Conservation (phyloP, 305 asterid species). For the Solanum hybrid region DNA sequence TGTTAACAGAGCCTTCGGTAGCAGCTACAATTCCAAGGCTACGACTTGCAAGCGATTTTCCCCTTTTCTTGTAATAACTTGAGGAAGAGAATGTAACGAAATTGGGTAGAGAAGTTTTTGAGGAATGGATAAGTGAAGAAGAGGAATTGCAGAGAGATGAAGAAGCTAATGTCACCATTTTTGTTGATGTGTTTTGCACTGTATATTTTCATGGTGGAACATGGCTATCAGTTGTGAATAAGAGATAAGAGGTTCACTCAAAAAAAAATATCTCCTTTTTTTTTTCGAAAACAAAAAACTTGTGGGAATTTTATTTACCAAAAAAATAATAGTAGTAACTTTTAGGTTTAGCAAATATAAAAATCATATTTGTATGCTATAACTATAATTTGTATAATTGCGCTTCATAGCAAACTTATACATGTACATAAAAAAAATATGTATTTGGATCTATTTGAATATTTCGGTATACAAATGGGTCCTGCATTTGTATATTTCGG, state of each 20-base stretch:
- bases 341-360: too few species aligned
- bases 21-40: conserved; percentile 28
- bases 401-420: too few species aligned
- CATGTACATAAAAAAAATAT: too few species aligned
- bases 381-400: too few species aligned
- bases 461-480: too few species aligned
- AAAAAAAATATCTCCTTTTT: neutral
- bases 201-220: neutral
- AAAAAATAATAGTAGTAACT: too few species aligned
- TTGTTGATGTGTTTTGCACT: neutral
- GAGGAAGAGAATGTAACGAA: conserved; percentile 11
- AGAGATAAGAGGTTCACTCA: neutral
- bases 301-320: neutral
- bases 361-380: too few species aligned
- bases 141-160: conserved; percentile 15
- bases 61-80: conserved; percentile 10
- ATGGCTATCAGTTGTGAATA: neutral
- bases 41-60: neutral
- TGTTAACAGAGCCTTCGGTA: conserved; percentile 47
- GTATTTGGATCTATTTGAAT: too few species aligned
- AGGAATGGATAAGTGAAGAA: conserved; percentile 19
- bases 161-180: conserved; percentile 35
- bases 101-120: conserved; percentile 14
- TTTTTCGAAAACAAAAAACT: neutral
- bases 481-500: too few species aligned